Evolutionary conservation across 495 filamentous ascomycete genomes (phyloP), one percentile per base, ranked within the genome.

Genomic region (Trichocladium uniseriatum): DNA sequence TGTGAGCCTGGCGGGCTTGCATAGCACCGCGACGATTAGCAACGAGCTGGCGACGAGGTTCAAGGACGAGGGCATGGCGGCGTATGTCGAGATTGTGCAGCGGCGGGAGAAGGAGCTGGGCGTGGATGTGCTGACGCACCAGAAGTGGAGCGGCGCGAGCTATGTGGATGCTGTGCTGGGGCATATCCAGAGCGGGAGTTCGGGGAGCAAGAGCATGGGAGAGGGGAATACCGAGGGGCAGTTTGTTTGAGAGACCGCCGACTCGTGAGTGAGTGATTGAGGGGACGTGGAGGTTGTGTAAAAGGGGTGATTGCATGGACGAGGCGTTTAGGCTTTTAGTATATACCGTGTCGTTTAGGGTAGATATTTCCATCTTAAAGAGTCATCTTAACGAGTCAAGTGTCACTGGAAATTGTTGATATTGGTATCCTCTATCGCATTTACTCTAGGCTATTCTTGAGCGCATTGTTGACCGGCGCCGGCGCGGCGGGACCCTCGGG

Each of bases 121-220:
- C 13, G 88, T 89, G 18, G 92, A 98, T 61, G 92, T 98, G 14
- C 73, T 98, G 49, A 98, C 91, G 28, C 92, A 98, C 65, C 92
- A 98, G 74, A 95, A 94, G 60, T 98, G 92, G 91, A 95, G 89
- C 58, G 92, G 92, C 10, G 92, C 92, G 0, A 73, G 72, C 15
- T 95, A 95, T 61, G 82, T 97, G 49, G 92, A 98, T 69, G 91
- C 89, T 2, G 92, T 98, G 29, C 58, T 98, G 28, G 90, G 91
- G 2, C 81, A 85, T 1, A 91, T 97, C 52, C 87, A 94, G 69
- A 95, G 86, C 59, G 90, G 92, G 11, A 95, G 86, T 65, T 86
- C 81, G 53, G 76, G 79, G 41, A 87, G 76, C 61, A 87, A 79
- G 74, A 84, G 84, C 62, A 87, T 90, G 86, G 86, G 86, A 0